Evolutionary conservation across 331 rosid species (phyloP).

Genomic region (Quercus phellos): DNA sequence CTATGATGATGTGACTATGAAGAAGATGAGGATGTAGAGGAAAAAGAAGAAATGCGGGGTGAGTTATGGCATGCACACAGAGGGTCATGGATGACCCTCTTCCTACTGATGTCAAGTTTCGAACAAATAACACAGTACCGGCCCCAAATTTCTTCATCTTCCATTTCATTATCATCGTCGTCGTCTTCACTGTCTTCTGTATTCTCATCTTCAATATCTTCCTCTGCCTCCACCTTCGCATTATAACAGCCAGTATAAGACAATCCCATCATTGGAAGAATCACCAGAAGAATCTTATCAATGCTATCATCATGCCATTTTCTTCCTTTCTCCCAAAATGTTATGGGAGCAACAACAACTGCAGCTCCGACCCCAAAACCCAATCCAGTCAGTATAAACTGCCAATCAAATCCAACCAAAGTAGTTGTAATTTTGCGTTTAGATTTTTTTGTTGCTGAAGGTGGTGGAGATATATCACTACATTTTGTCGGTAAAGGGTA

Average conservation of each 20-base stretch:
- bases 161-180: slow-evolving; percentile 35
- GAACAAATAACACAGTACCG: slow-evolving; percentile 76
- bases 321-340: slow-evolving; percentile 61
- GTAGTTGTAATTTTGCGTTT: background rate
- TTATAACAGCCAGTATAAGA: slow-evolving; percentile 36
- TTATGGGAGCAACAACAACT: slow-evolving; percentile 43
- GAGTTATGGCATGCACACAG: slow-evolving; percentile 59
- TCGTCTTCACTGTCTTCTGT: slow-evolving; percentile 17
- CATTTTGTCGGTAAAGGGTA: too few relatives aligned
- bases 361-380: slow-evolving; percentile 87
- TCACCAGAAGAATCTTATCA: slow-evolving; percentile 44
- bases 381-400: slow-evolving; percentile 46
- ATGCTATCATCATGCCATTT: slow-evolving; percentile 51
- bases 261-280: slow-evolving; percentile 58
- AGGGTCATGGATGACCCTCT: slow-evolving; percentile 61
- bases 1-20: slow-evolving; percentile 1
- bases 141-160: slow-evolving; percentile 32
- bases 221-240: slow-evolving; percentile 30
- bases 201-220: slow-evolving; percentile 25
- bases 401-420: slow-evolving; percentile 46
- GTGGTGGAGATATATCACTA: too few relatives aligned
- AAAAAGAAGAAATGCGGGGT: slow-evolving; percentile 38
- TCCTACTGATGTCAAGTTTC: slow-evolving; percentile 50
- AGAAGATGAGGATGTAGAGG: slow-evolving; percentile 37
- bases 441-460: background rate